These are phyloP conservation scores for Thelephora terrestris DNA, from an alignment of 1,284 basidiomycete genomes.

Conservation along the genomic window DNA sequence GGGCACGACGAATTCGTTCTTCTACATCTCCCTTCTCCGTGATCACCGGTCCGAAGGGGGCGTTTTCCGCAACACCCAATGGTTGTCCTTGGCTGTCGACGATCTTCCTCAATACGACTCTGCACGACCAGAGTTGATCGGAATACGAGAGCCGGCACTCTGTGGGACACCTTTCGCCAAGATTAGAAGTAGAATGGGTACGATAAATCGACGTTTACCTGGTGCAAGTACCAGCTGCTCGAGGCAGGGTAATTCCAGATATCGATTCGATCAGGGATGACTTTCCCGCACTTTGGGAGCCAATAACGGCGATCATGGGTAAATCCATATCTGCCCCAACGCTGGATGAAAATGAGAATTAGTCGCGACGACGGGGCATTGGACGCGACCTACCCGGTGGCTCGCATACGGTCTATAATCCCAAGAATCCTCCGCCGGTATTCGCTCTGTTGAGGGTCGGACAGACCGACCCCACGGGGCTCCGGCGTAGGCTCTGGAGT, in stretches of 20 bases:
- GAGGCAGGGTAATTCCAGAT: slow-evolving; percentile 58
- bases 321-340: slow-evolving; percentile 58
- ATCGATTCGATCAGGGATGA: slow-evolving; percentile 69
- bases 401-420: slow-evolving; percentile 41
- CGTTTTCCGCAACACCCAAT: slow-evolving; percentile 29
- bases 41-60: slow-evolving; percentile 45
- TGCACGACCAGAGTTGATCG: slow-evolving; percentile 44
- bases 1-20: slow-evolving; percentile 56
- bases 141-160: slow-evolving; percentile 51
- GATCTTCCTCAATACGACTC: slow-evolving; percentile 37
- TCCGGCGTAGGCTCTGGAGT: no score
- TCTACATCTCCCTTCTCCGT: slow-evolving; percentile 45
- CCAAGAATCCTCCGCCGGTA: slow-evolving; percentile 36
- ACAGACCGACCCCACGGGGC: slow-evolving; percentile 30
- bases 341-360: slow-evolving; percentile 21
- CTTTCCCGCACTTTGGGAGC: slow-evolving; percentile 49
- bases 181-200: background rate
- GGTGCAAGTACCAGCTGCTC: slow-evolving; percentile 58
- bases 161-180: slow-evolving; percentile 48
- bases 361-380: slow-evolving; percentile 1
- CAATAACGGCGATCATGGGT: slow-evolving; percentile 48
- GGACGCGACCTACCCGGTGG: slow-evolving; percentile 36
- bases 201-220: slow-evolving; percentile 23
- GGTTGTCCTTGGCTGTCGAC: slow-evolving; percentile 35
- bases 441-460: slow-evolving; percentile 27